phyloP scores from a whole-genome alignment of 768 basidiomycete species.

The Termitomyces sp. region DNA sequence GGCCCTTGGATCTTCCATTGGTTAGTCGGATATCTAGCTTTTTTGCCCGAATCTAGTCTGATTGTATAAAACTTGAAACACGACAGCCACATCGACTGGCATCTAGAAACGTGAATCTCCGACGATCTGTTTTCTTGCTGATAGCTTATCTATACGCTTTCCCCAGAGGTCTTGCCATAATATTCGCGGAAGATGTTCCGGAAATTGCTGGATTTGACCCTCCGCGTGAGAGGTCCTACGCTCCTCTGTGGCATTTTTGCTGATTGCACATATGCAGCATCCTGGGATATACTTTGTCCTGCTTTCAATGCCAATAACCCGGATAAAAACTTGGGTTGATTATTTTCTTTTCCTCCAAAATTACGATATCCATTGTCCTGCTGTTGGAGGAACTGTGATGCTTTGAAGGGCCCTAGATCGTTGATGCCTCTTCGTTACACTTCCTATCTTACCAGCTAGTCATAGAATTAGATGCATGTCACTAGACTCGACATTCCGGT shows the following conservation, averaged over 20 bases:
- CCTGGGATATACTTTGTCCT: slow-evolving; percentile 33
- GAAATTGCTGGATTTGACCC: neutral
- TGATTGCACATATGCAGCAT: slow-evolving; percentile 8
- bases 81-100: slow-evolving; percentile 47
- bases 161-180: slow-evolving; percentile 31
- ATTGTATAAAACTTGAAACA: too few species aligned
- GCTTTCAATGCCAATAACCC: slow-evolving; percentile 11
- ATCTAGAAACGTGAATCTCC: slow-evolving; percentile 28
- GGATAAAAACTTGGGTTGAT: neutral
- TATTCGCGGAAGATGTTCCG: slow-evolving; percentile 32
- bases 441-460: too few species aligned
- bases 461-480: too few species aligned
- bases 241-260: neutral
- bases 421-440: too few species aligned
- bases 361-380: too few species aligned
- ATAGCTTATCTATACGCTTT: too few species aligned
- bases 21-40: slow-evolving; percentile 13
- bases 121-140: neutral
- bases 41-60: too few species aligned
- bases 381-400: too few species aligned
- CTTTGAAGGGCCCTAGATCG: too few species aligned
- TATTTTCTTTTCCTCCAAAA: too few species aligned
- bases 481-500: too few species aligned
- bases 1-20: slow-evolving; percentile 50
- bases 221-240: neutral